These are phyloP conservation scores for Cymbidium sinense DNA, from an alignment of 106 monocot species.

Conservation along the genomic window DNA sequence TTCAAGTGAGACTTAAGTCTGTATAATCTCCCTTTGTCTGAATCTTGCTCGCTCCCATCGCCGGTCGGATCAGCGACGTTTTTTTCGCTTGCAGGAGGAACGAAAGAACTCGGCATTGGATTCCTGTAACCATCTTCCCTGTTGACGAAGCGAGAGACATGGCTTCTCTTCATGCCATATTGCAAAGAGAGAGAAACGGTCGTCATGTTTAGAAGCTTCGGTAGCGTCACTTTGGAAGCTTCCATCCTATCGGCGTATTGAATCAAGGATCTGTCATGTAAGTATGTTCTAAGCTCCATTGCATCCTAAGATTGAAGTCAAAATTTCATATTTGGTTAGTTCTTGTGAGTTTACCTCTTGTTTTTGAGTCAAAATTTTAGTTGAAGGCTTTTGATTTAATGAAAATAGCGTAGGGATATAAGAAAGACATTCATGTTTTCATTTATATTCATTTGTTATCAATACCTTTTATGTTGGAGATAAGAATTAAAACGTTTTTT, in stretches of 20 bases:
- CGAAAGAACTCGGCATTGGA: constrained; percentile 3
- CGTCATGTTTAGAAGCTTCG: constrained; percentile 25
- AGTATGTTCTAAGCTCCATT: constrained; percentile 41
- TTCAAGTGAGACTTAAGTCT: constrained; percentile 5
- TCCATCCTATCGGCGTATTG: constrained; percentile 42
- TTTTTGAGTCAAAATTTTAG: neutral
- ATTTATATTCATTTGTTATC: too few species aligned
- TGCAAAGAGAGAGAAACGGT: constrained; percentile 22
- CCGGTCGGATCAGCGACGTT: constrained; percentile 3
- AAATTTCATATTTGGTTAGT: neutral
- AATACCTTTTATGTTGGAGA: too few species aligned
- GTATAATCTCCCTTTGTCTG: neutral
- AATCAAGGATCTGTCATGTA: constrained; percentile 36
- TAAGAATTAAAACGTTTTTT: too few species aligned
- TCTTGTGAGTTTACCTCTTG: neutral
- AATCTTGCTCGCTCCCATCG: neutral
- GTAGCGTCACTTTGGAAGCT: constrained; percentile 20
- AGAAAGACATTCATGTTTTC: too few species aligned
- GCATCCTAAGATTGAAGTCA: neutral
- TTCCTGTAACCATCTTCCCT: neutral
- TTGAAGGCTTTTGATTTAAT: neutral
- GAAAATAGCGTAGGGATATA: too few species aligned
- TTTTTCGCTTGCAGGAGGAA: constrained; percentile 14
- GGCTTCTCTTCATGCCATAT: constrained; percentile 36
- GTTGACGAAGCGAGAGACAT: constrained; percentile 26